Evolutionary conservation across 2,329 filamentous ascomycete species (phyloP), one percentile per base, ranked within the genome.

Genomic region (Epichloe scottii): DNA sequence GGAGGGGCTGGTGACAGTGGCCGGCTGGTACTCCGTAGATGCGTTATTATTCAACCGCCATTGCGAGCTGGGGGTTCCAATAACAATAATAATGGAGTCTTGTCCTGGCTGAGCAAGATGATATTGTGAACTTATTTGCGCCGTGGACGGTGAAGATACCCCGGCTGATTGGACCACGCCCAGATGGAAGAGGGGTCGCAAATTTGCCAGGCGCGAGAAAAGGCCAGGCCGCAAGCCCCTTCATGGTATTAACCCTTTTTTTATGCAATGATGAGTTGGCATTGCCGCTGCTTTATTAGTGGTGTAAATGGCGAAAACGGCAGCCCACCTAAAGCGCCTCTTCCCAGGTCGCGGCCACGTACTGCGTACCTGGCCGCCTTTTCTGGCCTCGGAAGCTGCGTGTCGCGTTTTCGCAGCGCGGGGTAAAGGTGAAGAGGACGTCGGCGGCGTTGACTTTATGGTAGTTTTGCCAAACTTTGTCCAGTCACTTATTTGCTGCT

Each of bases 231-330:
- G 11, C 46, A 49, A 61, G 56, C 57, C 68, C 65, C 67, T 67
- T 26, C 3, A 23, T 23, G 10, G 8, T 30, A 39, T 45, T 14
- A 68, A 68, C 67, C 68, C 72, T 30, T 30, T 11, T 10, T 30
- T 75, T 75, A 86, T 83, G 83, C 81, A 85, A 68, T 80, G 82
- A 85, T 86, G 83, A 82, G 82, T 79, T 86, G 83, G 81, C 82
- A 85, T 68, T 79, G 76, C 77, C 68, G 62, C 59, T 43, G 54
- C 50, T 5, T 49, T 37, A 23, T 35, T 47, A 39, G 43, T 48
- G 49, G 23, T 58, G 66, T 66, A 51, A 26, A 53, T 26, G 50
- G 50, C 46, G 42, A 34, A 50, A 51, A 45, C 19, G n/a, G 52
- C 52, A 51, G 49, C 38, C 52, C 49, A 49, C 52, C 48, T 37